These are phyloP conservation scores for Penicillium sp. DNA, from an alignment of 2,329 filamentous ascomycete genomes.

Conservation along the genomic window DNA sequence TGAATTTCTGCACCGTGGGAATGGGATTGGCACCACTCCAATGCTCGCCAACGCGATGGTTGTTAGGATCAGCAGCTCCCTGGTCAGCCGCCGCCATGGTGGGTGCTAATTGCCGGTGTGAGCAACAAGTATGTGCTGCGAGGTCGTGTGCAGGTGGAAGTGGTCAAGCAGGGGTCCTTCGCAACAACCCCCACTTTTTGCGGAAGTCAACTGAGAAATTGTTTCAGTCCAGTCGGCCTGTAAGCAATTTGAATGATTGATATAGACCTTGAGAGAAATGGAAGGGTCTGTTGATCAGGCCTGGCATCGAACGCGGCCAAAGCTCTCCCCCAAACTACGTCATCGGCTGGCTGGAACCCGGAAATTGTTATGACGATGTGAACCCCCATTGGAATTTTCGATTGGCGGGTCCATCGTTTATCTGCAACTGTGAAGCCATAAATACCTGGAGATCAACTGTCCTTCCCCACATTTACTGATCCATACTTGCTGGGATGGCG, in stretches of 20 bases:
- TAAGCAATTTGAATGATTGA: not conserved
- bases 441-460: not conserved
- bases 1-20: conserved; percentile 83
- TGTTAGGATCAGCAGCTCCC: conserved; percentile 22
- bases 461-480: conserved; percentile 12
- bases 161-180: not conserved
- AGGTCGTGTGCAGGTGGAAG: not conserved
- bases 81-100: conserved; percentile 17
- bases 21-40: conserved; percentile 84
- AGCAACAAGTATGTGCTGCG: not conserved
- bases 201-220: not conserved
- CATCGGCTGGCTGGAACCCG: conserved; percentile 22
- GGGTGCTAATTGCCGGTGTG: not conserved
- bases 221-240: not conserved
- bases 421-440: conserved; percentile 1
- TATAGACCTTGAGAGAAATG: not conserved
- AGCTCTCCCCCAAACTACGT: conserved; percentile 26
- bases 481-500: conserved; percentile 4
- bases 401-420: conserved; percentile 3
- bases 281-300: not conserved
- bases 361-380: conserved; percentile 26
- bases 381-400: not conserved
- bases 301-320: not conserved
- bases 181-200: conserved; percentile 5
- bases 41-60: conserved; percentile 62